Percentiles rank a stretch among this genome's conserved stretches.
Evolutionary conservation across 1,284 basidiomycete species (phyloP).

Genomic region (Wolfiporia cocos): DNA sequence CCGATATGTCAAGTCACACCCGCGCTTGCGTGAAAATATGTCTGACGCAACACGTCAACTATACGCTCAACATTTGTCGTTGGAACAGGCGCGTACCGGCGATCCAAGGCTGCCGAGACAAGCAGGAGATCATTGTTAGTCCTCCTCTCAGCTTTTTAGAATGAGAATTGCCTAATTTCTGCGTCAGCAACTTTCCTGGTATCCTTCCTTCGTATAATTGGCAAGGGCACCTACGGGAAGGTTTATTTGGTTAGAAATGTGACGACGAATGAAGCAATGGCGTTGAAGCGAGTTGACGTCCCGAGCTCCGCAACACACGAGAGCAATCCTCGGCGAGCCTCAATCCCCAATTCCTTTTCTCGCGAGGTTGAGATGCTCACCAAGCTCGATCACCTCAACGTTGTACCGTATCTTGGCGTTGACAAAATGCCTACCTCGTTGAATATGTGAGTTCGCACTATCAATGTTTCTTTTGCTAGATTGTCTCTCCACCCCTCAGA

Average conservation of each 20-base stretch:
- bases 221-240: slow-evolving; percentile 93
- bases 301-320: slow-evolving; percentile 88
- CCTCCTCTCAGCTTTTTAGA: no score
- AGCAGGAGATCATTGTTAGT: no score
- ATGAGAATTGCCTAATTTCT: no score
- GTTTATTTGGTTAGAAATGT: slow-evolving; percentile 97
- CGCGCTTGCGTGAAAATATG: no score
- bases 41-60: no score
- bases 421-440: slow-evolving; percentile 88
- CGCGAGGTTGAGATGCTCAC: slow-evolving; percentile 94
- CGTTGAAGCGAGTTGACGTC: slow-evolving; percentile 98
- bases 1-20: no score
- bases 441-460: slow-evolving; percentile 71
- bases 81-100: no score
- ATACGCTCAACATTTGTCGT: no score
- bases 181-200: slow-evolving; percentile 96
- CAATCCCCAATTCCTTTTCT: slow-evolving; percentile 87
- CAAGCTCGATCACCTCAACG: slow-evolving; percentile 94
- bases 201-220: slow-evolving; percentile 97
- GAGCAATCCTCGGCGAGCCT: slow-evolving; percentile 79
- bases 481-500: slow-evolving; percentile 32
- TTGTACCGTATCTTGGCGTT: slow-evolving; percentile 97
- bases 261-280: slow-evolving; percentile 99
- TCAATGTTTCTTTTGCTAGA: slow-evolving; percentile 9
- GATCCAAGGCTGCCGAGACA: no score